Evolutionary conservation across 2,329 filamentous ascomycete genomes (phyloP).

Genomic region (Xylariaceae sp.): DNA sequence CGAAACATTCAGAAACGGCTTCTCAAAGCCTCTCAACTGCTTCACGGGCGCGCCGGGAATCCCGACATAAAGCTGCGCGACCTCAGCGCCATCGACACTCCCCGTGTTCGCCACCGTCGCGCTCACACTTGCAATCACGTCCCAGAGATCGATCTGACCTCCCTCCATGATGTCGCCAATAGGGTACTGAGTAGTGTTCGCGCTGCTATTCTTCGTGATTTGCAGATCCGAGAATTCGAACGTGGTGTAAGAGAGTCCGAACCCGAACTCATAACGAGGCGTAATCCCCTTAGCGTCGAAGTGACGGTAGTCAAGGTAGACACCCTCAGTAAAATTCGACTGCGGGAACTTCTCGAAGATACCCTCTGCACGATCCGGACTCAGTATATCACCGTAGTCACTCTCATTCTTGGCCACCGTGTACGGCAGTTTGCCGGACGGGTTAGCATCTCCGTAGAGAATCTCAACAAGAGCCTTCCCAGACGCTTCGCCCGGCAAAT

Average conservation of each 20-base stretch:
- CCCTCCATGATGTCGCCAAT: constrained; percentile 38
- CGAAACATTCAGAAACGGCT: constrained; percentile 47
- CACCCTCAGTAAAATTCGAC: constrained; percentile 47
- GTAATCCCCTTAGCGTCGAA: constrained; percentile 47
- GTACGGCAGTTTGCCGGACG: constrained; percentile 58
- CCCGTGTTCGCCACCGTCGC: constrained; percentile 43
- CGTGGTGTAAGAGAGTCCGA: constrained; percentile 53
- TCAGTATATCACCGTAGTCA: constrained; percentile 49
- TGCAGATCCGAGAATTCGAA: constrained; percentile 45
- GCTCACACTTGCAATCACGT: constrained; percentile 37
- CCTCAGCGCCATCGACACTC: constrained; percentile 39
- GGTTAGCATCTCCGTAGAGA: constrained; percentile 54
- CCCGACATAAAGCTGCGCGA: constrained; percentile 46
- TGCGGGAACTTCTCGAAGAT: constrained; percentile 49
- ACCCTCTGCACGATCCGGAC: constrained; percentile 42
- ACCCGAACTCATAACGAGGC: constrained; percentile 54
- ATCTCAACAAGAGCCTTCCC: constrained; percentile 53
- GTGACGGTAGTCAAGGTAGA: constrained; percentile 52
- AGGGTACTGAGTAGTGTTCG: constrained; percentile 34
- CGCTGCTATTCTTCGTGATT: constrained; percentile 29
- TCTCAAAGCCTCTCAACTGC: constrained; percentile 65
- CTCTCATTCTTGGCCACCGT: constrained; percentile 54
- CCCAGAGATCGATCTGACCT: constrained; percentile 46
- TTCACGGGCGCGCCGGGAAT: constrained; percentile 46
- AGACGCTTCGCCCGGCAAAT: constrained; percentile 61